Evolutionary conservation across 768 basidiomycete species (phyloP).

Genomic region (Galerina marginata): DNA sequence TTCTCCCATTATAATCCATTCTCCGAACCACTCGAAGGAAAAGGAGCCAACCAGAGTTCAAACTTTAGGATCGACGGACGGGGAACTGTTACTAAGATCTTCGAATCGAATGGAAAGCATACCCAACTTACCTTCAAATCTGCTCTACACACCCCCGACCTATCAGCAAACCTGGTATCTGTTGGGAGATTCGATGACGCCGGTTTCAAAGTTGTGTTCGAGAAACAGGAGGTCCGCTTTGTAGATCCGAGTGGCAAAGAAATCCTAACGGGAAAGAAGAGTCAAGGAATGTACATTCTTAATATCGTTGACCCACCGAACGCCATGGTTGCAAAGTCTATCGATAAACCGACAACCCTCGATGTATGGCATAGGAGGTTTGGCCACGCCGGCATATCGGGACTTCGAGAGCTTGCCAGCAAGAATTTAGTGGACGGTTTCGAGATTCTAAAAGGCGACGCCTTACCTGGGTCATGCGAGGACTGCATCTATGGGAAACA

Average conservation of each 20-base stretch:
- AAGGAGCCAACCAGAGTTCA: constrained; percentile 12
- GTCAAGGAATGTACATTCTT: constrained; percentile 24
- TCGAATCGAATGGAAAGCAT: constrained; percentile 8
- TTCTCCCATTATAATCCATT: constrained; percentile 22
- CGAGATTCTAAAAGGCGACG: constrained; percentile 8
- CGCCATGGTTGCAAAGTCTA: not conserved
- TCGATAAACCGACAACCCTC: constrained; percentile 15
- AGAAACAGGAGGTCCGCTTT: constrained; percentile 7
- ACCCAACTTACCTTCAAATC: constrained; percentile 23
- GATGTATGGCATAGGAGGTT: constrained; percentile 33
- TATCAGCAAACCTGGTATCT: constrained; percentile 32
- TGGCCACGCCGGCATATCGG: constrained; percentile 23
- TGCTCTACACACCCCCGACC: constrained; percentile 30
- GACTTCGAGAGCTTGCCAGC: constrained; percentile 16
- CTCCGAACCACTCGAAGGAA: not conserved
- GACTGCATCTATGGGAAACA: constrained; percentile 34
- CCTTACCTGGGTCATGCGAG: constrained; percentile 22
- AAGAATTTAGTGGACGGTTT: constrained; percentile 29
- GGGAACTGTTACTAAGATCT: constrained; percentile 21
- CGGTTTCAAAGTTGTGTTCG: constrained; percentile 18
- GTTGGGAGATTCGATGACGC: constrained; percentile 21
- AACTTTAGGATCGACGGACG: constrained; percentile 26
- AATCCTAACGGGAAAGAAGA: not conserved
- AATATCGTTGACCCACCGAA: not conserved
- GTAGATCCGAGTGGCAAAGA: not conserved